phyloP scores from a whole-genome alignment of 371 early-diverging fungal species.

The Lichtheimia hyalospora region DNA sequence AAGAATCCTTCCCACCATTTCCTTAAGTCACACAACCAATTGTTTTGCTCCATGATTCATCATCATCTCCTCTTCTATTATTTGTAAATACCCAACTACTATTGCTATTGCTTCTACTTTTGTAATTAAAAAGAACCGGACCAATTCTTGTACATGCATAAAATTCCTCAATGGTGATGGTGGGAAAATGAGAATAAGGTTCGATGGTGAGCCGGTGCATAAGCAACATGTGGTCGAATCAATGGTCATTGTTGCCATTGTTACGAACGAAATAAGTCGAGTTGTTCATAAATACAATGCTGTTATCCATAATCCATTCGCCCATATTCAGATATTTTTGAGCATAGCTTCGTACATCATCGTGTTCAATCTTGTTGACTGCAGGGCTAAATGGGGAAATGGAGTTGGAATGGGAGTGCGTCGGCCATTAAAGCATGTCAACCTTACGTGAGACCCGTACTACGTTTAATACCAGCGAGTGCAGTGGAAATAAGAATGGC shows the following conservation, averaged over 20 bases:
- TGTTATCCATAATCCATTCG: conserved; percentile 66
- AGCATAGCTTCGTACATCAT: conserved; percentile 52
- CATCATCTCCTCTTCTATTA: no score
- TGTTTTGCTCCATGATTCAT: no score
- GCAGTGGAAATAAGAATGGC: conserved; percentile 72
- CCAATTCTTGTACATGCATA: no score
- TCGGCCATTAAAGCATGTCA: neutral
- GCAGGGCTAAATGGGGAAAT: conserved; percentile 44
- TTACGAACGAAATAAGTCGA: conserved; percentile 68
- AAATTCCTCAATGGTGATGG: no score
- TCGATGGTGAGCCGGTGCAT: no score
- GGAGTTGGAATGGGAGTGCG: neutral
- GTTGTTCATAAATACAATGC: conserved; percentile 52
- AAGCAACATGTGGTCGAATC: no score
- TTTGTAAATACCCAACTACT: no score
- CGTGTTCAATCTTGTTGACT: conserved; percentile 55
- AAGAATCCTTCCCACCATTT: neutral
- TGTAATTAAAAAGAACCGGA: no score
- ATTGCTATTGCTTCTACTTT: no score
- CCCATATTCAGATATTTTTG: conserved; percentile 67
- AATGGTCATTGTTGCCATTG: conserved; percentile 28
- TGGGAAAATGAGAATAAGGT: no score
- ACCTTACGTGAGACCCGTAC: conserved; percentile 65
- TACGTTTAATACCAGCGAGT: conserved; percentile 76
- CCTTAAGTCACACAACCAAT: no score